Percentiles rank a stretch among this genome's conserved stretches.
Evolutionary conservation across 1,139 yeast genomes (phyloP).

Genomic region (Suhomyces coccinellae): DNA sequence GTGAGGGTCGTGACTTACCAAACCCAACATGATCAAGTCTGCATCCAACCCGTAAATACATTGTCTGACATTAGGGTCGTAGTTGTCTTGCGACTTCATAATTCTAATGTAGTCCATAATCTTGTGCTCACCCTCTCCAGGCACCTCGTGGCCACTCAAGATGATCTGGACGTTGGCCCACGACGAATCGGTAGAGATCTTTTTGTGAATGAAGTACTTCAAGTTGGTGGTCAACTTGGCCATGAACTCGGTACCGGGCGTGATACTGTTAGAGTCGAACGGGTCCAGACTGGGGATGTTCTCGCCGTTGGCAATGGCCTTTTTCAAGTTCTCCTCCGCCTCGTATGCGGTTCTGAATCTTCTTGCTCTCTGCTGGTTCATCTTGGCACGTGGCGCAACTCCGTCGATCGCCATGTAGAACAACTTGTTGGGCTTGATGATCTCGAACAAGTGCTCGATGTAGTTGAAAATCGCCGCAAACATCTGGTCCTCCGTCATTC

Average conservation of each 20-base stretch:
- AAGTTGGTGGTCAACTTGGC: slow-evolving; percentile 80
- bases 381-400: slow-evolving; percentile 98
- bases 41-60: slow-evolving; percentile 98
- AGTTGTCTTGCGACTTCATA: slow-evolving; percentile 70
- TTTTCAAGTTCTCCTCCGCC: slow-evolving; percentile 73
- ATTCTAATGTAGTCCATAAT: slow-evolving; percentile 92
- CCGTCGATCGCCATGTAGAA: slow-evolving; percentile 99
- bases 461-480: slow-evolving; percentile 91
- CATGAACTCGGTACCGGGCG: slow-evolving; percentile 99
- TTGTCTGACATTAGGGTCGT: slow-evolving; percentile 86
- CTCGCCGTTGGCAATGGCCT: slow-evolving; percentile 63
- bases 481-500: slow-evolving; percentile 87
- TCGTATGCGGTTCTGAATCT: slow-evolving; percentile 95
- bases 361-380: slow-evolving; percentile 98
- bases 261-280: slow-evolving; percentile 92
- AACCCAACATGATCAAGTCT: slow-evolving; percentile 93
- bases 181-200: slow-evolving; percentile 83
- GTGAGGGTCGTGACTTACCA: slow-evolving; percentile 96
- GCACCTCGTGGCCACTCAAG: slow-evolving; percentile 96
- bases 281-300: slow-evolving; percentile 70
- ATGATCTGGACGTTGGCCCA: slow-evolving; percentile 87
- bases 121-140: slow-evolving; percentile 99
- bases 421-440: slow-evolving; percentile 81
- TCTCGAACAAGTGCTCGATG: slow-evolving; percentile 87
- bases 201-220: slow-evolving; percentile 88